Conservation (phyloP, 2,329 filamentous ascomycete species). For the Cryoendolithus antarcticus region DNA sequence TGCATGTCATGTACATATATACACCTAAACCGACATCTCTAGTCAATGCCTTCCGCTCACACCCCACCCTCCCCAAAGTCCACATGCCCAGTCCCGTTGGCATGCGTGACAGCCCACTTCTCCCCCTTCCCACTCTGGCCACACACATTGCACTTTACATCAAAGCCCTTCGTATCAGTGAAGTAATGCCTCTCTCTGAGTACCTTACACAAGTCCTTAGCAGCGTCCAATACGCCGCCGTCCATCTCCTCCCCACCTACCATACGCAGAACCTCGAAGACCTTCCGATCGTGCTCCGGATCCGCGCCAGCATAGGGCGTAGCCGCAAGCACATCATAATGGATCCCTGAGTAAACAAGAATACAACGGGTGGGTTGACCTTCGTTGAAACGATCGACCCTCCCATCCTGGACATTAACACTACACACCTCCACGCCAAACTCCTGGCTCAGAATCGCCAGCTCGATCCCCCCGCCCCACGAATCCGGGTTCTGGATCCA, state of each 20-base stretch:
- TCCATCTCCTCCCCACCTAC: constrained; percentile 30
- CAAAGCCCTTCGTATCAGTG: constrained; percentile 73
- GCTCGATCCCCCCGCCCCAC: constrained; percentile 88
- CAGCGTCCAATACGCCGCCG: constrained; percentile 44
- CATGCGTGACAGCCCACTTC: constrained; percentile 49
- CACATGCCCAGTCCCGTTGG: constrained; percentile 46
- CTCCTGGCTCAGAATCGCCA: constrained; percentile 70
- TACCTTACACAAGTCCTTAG: constrained; percentile 41
- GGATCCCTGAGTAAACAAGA: constrained; percentile 81
- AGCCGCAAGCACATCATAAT: constrained; percentile 83
- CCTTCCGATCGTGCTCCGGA: constrained; percentile 66
- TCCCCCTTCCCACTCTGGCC: constrained; percentile 57
- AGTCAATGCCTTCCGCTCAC: not conserved
- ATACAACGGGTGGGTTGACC: constrained; percentile 57
- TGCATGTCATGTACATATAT: too few species aligned
- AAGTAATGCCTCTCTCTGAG: constrained; percentile 69
- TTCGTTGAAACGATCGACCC: constrained; percentile 69
- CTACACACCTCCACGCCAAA: constrained; percentile 79
- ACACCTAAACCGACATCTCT: too few species aligned
- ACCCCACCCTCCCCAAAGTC: constrained; percentile 37
- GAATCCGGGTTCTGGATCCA: constrained; percentile 70
- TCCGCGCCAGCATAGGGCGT: constrained; percentile 50
- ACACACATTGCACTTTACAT: constrained; percentile 65
- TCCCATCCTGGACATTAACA: constrained; percentile 61
- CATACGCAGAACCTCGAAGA: constrained; percentile 44